Evolutionary conservation across 1,284 basidiomycete genomes (phyloP), one percentile per base, ranked within the genome.

Genomic region (Tilletia caries): DNA sequence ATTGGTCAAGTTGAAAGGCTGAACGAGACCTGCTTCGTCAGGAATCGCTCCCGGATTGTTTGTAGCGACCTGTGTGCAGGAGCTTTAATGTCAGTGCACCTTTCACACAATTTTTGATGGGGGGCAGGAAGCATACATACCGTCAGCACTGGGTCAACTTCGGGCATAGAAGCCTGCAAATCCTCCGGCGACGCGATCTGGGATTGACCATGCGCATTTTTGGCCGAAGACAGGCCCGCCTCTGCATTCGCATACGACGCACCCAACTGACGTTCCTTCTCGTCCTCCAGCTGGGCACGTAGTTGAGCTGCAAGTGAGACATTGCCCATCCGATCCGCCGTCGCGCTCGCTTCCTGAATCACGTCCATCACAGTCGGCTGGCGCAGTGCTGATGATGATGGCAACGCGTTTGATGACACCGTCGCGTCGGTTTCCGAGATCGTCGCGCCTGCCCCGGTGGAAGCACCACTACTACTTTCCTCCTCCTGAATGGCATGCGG

Each of bases 1-100:
- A 1, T 76, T 72, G 6, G 69, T 68, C 13, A 82, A 69, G 65
- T 82, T 82, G 70, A 81, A 78, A 3, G 78, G 78, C 69, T 44
- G 6, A 20, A 58, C 23, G 2, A 33, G 65, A 60, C 27, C 50
- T n/a, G 0, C 4, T 33, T 3, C 68, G 44, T 5, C 23, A 15
- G 34, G 33, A 8, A 6, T 20, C 8, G 27, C 32, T 18, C 27
- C 54, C 8, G 54, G 54, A 25, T 60, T 60, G 32, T 60, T 60
- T 1, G 23, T 10, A 10, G 54, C 54, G 10, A 10, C 15, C 54
- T 58, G 23, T 13, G n/a, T n/a, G 46, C 46, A 50, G 13, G 37
- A 13, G 37, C 13, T 41, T 41, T n/a, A n/a, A n/a, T n/a, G n/a
- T n/a, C n/a, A n/a, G n/a, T n/a, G n/a, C n/a, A n/a, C n/a, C n/a